Evolutionary conservation across 768 basidiomycete genomes (phyloP).

Genomic region (Boletus huronensis): DNA sequence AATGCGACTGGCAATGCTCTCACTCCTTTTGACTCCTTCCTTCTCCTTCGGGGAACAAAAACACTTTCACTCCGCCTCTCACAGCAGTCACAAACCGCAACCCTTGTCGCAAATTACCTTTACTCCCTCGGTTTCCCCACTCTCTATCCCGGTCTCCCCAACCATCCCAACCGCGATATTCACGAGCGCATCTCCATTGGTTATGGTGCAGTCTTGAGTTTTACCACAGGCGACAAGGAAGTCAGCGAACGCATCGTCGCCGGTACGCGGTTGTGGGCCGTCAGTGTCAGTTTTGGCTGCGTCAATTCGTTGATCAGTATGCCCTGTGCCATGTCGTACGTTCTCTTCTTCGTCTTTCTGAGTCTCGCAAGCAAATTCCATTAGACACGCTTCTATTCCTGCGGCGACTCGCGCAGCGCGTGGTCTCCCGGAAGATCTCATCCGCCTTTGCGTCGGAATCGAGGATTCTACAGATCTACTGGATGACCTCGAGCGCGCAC

Average conservation of each 20-base stretch:
- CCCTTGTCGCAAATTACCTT: constrained; percentile 84
- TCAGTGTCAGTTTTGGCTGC: constrained; percentile 96
- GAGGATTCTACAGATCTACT: constrained; percentile 92
- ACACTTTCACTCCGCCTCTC: constrained; percentile 96
- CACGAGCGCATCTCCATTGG: constrained; percentile 90
- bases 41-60: constrained; percentile 92
- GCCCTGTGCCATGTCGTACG: constrained; percentile 99
- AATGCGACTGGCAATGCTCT: constrained; percentile 93
- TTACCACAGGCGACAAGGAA: constrained; percentile 88
- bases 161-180: constrained; percentile 82
- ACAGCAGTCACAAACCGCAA: constrained; percentile 80
- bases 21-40: constrained; percentile 94
- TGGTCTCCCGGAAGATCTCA: constrained; percentile 97
- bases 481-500: constrained; percentile 91
- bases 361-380: neutral
- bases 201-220: constrained; percentile 90
- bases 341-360: constrained; percentile 22
- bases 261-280: constrained; percentile 91
- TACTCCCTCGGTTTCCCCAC: constrained; percentile 81
- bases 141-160: constrained; percentile 85
- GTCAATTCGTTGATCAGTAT: constrained; percentile 98
- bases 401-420: constrained; percentile 92
- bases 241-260: constrained; percentile 92
- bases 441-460: constrained; percentile 96
- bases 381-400: constrained; percentile 92